Conservation (phyloP, 176 grass and related monocot species). For the Neostapfia colusana region DNA sequence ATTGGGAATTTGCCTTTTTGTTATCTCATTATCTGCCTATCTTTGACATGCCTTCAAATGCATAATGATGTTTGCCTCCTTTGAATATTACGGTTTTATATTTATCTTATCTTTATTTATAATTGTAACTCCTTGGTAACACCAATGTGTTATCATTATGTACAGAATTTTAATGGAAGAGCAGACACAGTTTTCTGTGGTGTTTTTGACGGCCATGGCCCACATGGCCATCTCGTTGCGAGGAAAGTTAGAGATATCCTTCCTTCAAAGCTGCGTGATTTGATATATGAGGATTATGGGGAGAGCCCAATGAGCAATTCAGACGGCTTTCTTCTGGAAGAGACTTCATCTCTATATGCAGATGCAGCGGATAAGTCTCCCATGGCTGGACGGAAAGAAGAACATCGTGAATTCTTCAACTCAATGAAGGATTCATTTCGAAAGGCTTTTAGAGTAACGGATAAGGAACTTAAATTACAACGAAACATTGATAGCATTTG, state of each 20-base stretch:
- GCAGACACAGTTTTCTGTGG: slow-evolving; percentile 80
- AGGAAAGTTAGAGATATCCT: slow-evolving; percentile 84
- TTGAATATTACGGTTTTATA: background rate
- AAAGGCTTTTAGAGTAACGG: slow-evolving; percentile 68
- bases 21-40: background rate
- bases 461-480: slow-evolving; percentile 84
- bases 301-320: slow-evolving; percentile 50
- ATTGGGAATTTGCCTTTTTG: background rate
- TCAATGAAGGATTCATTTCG: slow-evolving; percentile 65
- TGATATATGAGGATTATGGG: slow-evolving; percentile 51
- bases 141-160: background rate
- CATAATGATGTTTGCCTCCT: slow-evolving; percentile 1
- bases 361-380: slow-evolving; percentile 45
- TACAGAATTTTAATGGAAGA: slow-evolving; percentile 63
- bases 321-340: slow-evolving; percentile 59
- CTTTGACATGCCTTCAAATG: background rate
- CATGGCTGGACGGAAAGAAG: slow-evolving; percentile 38
- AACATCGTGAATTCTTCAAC: slow-evolving; percentile 46
- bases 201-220: slow-evolving; percentile 94
- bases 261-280: slow-evolving; percentile 62
- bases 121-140: slow-evolving; percentile 13
- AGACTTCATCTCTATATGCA: slow-evolving; percentile 41
- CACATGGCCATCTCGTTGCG: slow-evolving; percentile 83
- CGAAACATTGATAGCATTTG: slow-evolving; percentile 72
- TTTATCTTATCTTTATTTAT: slow-evolving; percentile 1